A percentile compares a stretch with the other conserved stretches of the same genome.
phyloP scores from a whole-genome alignment of 371 early-diverging fungal species.

The Zychaea mexicana region DNA sequence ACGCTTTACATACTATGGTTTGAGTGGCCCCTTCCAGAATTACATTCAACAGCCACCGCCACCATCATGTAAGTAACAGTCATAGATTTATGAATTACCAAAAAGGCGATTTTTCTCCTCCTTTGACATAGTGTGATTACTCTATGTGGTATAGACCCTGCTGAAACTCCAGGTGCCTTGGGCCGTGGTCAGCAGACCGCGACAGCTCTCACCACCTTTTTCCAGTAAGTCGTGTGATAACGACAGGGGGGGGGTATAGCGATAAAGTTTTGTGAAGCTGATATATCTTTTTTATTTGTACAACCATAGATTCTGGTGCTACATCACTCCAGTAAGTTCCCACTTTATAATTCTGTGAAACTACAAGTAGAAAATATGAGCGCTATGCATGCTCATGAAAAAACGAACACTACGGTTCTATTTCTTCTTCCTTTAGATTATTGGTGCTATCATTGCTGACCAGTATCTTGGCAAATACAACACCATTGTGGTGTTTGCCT shows the following conservation, averaged over 20 bases:
- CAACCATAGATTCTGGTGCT: slow-evolving; percentile 63
- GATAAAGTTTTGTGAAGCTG: background rate
- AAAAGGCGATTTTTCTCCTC: background rate
- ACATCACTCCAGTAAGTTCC: slow-evolving; percentile 60
- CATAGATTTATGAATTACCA: background rate
- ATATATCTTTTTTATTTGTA: background rate
- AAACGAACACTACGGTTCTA: background rate
- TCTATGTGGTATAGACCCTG: slow-evolving; percentile 31
- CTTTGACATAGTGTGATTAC: background rate
- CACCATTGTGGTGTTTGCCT: slow-evolving; percentile 72
- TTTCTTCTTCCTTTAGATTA: slow-evolving; percentile 6
- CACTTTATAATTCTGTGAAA: slow-evolving; percentile 22
- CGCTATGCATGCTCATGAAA: background rate
- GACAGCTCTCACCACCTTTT: slow-evolving; percentile 74
- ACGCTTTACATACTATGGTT: slow-evolving; percentile 75
- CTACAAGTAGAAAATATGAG: no score
- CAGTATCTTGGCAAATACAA: slow-evolving; percentile 81
- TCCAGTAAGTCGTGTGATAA: slow-evolving; percentile 36
- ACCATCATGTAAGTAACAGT: slow-evolving; percentile 33
- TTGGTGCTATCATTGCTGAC: slow-evolving; percentile 85
- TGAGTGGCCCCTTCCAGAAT: slow-evolving; percentile 64
- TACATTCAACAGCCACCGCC: slow-evolving; percentile 60
- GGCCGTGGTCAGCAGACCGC: slow-evolving; percentile 58
- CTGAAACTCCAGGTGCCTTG: slow-evolving; percentile 48
- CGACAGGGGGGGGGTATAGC: background rate